Conservation (phyloP, 225 moss, liverwort and hornwort species). For the Sphagnum tenellum region DNA sequence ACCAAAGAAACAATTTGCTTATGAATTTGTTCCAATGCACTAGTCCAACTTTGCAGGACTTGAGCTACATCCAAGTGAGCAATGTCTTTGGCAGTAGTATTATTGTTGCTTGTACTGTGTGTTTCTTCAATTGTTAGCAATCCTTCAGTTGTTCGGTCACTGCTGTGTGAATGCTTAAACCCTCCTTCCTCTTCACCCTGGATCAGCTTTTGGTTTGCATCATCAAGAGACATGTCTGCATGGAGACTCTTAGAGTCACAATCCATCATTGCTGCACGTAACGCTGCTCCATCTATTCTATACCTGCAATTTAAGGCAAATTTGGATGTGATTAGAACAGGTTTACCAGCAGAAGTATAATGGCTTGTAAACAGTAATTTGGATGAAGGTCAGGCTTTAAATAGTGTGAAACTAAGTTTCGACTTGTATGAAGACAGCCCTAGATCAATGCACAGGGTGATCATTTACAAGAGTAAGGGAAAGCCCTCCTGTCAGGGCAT, state of each 20-base stretch:
- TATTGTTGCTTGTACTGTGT: conserved; percentile 45
- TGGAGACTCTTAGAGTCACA: conserved; percentile 61
- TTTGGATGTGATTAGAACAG: no score
- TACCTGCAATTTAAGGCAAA: conserved; percentile 34
- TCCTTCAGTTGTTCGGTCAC: neutral
- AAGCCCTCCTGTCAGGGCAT: no score
- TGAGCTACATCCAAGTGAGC: conserved; percentile 88
- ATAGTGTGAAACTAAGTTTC: no score
- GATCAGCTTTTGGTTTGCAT: conserved; percentile 21
- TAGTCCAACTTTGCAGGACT: conserved; percentile 87
- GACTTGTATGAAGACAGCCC: no score
- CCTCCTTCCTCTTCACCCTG: conserved; percentile 29
- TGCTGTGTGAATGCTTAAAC: conserved; percentile 15
- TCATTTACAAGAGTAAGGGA: no score
- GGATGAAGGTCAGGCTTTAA: no score
- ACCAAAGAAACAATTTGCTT: conserved; percentile 93
- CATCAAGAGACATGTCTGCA: conserved; percentile 37
- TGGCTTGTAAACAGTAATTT: no score
- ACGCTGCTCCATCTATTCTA: conserved; percentile 81
- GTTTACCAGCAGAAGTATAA: no score
- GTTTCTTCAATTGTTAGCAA: conserved; percentile 15
- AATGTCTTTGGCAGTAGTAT: conserved; percentile 43
- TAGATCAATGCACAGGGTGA: no score
- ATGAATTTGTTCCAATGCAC: conserved; percentile 81
- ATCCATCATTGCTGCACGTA: conserved; percentile 70